These are phyloP conservation scores for Elsinoe perseae DNA, from an alignment of 2,329 filamentous ascomycete species.

Conservation along the genomic window DNA sequence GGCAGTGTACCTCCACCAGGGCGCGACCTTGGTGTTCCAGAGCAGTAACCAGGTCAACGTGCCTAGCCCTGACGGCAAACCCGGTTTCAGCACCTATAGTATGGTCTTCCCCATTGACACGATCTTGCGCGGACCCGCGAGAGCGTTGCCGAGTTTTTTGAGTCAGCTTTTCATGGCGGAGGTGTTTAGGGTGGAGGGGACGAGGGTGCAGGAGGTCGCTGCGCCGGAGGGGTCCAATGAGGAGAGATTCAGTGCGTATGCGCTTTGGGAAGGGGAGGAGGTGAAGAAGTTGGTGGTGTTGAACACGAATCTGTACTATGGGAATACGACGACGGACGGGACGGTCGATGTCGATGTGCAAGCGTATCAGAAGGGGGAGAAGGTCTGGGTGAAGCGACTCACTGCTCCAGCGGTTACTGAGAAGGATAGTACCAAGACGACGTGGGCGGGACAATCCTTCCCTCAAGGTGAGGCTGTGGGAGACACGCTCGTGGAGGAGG, in stretches of 20 bases:
- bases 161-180: slow-evolving; percentile 26
- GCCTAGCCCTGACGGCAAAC: slow-evolving; percentile 24
- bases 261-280: slow-evolving; percentile 22
- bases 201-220: slow-evolving; percentile 21
- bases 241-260: slow-evolving; percentile 26
- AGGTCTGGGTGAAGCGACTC: slow-evolving; percentile 23
- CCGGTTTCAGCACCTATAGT: slow-evolving; percentile 26
- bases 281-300: slow-evolving; percentile 26
- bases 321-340: slow-evolving; percentile 25
- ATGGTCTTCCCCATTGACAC: slow-evolving; percentile 26
- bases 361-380: background rate
- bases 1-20: slow-evolving; percentile 32
- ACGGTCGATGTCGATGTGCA: slow-evolving; percentile 20
- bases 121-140: slow-evolving; percentile 22
- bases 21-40: slow-evolving; percentile 27
- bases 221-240: slow-evolving; percentile 20
- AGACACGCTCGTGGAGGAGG: slow-evolving; percentile 19
- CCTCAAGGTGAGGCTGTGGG: slow-evolving; percentile 21
- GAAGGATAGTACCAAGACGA: slow-evolving; percentile 23
- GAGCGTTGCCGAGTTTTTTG: slow-evolving; percentile 25
- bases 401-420: slow-evolving; percentile 25
- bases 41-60: slow-evolving; percentile 25
- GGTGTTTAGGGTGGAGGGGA: slow-evolving; percentile 24
- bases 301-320: slow-evolving; percentile 26
- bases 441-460: slow-evolving; percentile 27